Evolutionary conservation across 2,329 filamentous ascomycete genomes (phyloP), one percentile per base, ranked within the genome.

Genomic region (Calonectria naviculata): DNA sequence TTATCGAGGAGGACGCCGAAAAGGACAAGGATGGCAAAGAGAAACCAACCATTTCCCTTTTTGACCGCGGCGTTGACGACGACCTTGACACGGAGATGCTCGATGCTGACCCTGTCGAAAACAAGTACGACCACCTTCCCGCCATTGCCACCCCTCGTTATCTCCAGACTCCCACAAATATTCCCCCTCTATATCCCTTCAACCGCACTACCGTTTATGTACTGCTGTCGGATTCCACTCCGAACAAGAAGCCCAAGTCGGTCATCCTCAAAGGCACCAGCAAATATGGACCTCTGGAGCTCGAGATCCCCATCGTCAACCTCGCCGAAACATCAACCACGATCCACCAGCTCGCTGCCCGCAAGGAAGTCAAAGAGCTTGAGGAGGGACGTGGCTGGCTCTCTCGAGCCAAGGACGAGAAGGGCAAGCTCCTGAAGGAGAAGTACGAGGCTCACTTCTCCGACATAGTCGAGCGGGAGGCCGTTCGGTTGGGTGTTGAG

Each of bases 371-470:
- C 19, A 85, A 89, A 56, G 93, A 95, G 73, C 87, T 95, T 0
- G 93, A 95, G 80, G 89, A 93, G 78, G 89, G 90, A 0, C 87
- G 91, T 28, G 93, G 93, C 15, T 94, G 93, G 91, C 82, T 92
- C 41, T 82, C 81, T 54, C 82, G 91, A 19, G 86, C 86, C 12
- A 89, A 86, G 70, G 84, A 87, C 19, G 71, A 78, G 0, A 80
- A 82, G 3, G 86, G 86, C 1, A 81, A 83, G 7, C 77, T 83
- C 0, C 78, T 91, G 21, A 87, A 86, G 44, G 81, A 89, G 6
- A 81, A 84, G 58, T 84, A 88, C 47, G 80, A 85, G 5, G 85
- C 85, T 19, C 86, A 85, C 5, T 92, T 92, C 78, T 81, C 86
- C 15, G 87, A 90, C 56, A 86, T 94, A 77, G 88, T 91, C 0